Evolutionary conservation across 1,284 basidiomycete genomes (phyloP).

Genomic region (Mycena citricolor): DNA sequence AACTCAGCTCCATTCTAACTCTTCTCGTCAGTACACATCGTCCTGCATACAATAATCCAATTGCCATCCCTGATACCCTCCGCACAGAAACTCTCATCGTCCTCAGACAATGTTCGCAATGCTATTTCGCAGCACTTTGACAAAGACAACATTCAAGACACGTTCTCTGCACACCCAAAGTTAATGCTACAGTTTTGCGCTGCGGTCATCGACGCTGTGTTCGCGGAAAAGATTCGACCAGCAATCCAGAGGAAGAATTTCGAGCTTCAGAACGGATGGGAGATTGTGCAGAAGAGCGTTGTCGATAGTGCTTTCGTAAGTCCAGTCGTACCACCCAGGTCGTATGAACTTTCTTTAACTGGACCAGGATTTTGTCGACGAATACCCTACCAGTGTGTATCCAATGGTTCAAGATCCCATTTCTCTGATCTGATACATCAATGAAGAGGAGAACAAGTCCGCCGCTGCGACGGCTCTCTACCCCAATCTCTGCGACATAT

Average conservation of each 20-base stretch:
- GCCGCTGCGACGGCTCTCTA: conserved; percentile 4
- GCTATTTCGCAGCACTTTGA: no score
- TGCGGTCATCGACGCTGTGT: conserved; percentile 8
- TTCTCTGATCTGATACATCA: neutral
- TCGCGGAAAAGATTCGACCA: conserved; percentile 8
- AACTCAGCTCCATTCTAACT: conserved; percentile 1
- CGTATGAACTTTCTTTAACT: neutral
- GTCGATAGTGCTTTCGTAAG: conserved; percentile 11
- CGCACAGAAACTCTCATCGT: neutral
- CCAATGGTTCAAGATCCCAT: neutral
- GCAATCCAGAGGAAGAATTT: neutral
- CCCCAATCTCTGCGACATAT: conserved; percentile 12
- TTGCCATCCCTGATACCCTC: neutral
- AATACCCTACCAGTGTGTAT: conserved; percentile 4
- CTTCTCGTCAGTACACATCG: conserved; percentile 10
- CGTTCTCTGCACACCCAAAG: conserved; percentile 7
- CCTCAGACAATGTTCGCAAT: no score
- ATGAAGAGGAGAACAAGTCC: conserved; percentile 13
- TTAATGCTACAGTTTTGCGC: conserved; percentile 11
- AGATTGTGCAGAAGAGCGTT: conserved; percentile 14
- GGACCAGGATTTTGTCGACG: conserved; percentile 16
- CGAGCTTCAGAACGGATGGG: conserved; percentile 9
- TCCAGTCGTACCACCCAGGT: neutral
- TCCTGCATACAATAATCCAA: neutral
- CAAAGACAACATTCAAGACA: no score